Evolutionary conservation across 768 basidiomycete genomes (phyloP).

Genomic region (Hericium erinaceus): DNA sequence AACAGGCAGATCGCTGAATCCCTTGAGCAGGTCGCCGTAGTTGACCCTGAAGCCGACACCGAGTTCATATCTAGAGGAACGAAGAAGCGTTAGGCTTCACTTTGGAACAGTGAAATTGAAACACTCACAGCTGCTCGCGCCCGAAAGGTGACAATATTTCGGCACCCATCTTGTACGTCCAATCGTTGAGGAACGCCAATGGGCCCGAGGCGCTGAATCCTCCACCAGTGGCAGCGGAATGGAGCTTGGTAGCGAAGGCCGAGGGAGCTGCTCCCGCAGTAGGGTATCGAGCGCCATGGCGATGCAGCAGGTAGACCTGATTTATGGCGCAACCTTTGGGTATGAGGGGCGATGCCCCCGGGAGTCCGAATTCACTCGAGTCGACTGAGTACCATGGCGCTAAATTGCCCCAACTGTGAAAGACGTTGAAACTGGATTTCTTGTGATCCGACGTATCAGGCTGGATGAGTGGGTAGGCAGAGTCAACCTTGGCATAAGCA

Average conservation of each 20-base stretch:
- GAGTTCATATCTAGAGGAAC: constrained; percentile 19
- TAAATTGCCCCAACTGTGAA: constrained; percentile 39
- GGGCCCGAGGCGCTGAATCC: constrained; percentile 27
- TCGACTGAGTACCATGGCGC: constrained; percentile 42
- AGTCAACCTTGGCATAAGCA: constrained; percentile 25
- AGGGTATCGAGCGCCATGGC: constrained; percentile 36
- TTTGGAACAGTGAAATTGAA: neutral
- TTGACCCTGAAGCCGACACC: constrained; percentile 35
- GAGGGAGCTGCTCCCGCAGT: constrained; percentile 21
- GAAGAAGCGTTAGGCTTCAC: neutral
- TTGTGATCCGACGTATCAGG: constrained; percentile 25
- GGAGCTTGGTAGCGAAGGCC: constrained; percentile 19
- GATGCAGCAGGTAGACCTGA: constrained; percentile 33
- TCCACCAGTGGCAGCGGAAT: constrained; percentile 16
- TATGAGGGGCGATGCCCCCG: constrained; percentile 33
- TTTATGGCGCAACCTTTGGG: constrained; percentile 38
- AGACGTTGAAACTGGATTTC: constrained; percentile 32
- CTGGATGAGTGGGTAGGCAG: constrained; percentile 33
- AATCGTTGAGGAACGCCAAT: constrained; percentile 34
- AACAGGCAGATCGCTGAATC: constrained; percentile 34
- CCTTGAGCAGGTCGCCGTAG: constrained; percentile 36
- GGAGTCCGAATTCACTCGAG: constrained; percentile 35
- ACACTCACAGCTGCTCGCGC: constrained; percentile 27
- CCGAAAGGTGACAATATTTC: constrained; percentile 42
- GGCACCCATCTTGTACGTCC: constrained; percentile 36